Evolutionary conservation across 108 stramenopile species (phyloP).

Genomic region (Skeletonema marinoi): DNA sequence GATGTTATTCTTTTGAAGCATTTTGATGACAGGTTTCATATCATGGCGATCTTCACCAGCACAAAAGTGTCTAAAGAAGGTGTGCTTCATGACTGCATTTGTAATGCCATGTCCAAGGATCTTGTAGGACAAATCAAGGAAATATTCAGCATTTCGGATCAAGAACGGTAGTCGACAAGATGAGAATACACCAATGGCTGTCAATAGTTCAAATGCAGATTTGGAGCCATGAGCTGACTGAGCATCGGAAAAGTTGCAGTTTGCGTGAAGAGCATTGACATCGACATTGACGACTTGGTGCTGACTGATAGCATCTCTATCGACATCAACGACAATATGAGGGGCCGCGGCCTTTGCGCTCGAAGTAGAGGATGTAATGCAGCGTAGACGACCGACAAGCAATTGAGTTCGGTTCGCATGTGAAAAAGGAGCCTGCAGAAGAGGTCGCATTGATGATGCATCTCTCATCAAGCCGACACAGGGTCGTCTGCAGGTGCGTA

Average conservation of each 20-base stretch:
- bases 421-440: too few species aligned
- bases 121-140: conserved; percentile 44
- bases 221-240: conserved; percentile 47
- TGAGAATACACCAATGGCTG: conserved; percentile 63
- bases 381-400: too few species aligned
- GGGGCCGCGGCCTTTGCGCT: background rate
- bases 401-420: too few species aligned
- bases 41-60: conserved; percentile 82
- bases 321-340: background rate
- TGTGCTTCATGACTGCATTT: conserved; percentile 64
- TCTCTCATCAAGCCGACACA: too few species aligned
- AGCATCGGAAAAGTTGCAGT: conserved; percentile 21
- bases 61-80: conserved; percentile 96
- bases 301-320: background rate
- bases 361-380: too few species aligned
- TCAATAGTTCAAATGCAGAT: conserved; percentile 62
- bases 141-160: conserved; percentile 63
- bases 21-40: conserved; percentile 66
- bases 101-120: conserved; percentile 60
- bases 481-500: background rate
- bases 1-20: conserved; percentile 57
- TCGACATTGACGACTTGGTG: too few species aligned
- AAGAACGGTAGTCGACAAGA: conserved; percentile 66
- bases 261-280: background rate
- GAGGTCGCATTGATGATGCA: too few species aligned